Percentiles rank a stretch among this genome's conserved stretches.
Conservation (phyloP, 371 early-diverging fungal species). For the Mucor velutinosus region DNA sequence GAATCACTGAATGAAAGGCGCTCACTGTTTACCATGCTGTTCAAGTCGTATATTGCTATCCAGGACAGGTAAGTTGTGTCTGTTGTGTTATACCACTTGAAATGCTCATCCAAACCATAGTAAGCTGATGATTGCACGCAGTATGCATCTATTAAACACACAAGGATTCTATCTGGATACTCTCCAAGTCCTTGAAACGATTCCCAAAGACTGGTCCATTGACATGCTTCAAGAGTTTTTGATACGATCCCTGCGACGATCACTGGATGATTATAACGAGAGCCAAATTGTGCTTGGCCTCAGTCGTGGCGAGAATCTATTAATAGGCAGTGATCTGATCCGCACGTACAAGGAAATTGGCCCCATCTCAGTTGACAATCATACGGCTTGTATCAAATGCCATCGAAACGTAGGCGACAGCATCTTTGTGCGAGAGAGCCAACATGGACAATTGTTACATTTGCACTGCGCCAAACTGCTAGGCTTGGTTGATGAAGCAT, state of each 20-base stretch:
- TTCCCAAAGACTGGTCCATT: constrained; percentile 71
- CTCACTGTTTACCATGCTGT: constrained; percentile 38
- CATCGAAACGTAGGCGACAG: constrained; percentile 49
- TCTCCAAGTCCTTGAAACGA: constrained; percentile 57
- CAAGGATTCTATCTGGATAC: constrained; percentile 67
- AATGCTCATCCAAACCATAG: constrained; percentile 17
- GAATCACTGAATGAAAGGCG: constrained; percentile 33
- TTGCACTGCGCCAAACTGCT: constrained; percentile 53
- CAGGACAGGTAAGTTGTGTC: constrained; percentile 31
- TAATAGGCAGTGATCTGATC: constrained; percentile 54
- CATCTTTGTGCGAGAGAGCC: constrained; percentile 54
- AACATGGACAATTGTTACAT: constrained; percentile 54
- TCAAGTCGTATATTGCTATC: constrained; percentile 41
- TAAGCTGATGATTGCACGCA: constrained; percentile 46
- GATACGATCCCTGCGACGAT: constrained; percentile 53
- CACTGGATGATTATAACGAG: constrained; percentile 55
- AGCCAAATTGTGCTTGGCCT: constrained; percentile 59
- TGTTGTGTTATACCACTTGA: neutral
- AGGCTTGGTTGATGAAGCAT: constrained; percentile 19
- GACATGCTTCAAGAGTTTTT: constrained; percentile 60
- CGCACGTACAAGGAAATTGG: constrained; percentile 51
- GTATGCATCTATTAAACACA: constrained; percentile 60
- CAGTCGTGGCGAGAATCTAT: constrained; percentile 63
- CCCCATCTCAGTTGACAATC: constrained; percentile 45
- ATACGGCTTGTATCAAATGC: constrained; percentile 54